A percentile compares a stretch with the other conserved stretches of the same genome.
These are phyloP conservation scores for Lactifluus piperatus DNA, from an alignment of 768 basidiomycete species.

Conservation along the genomic window DNA sequence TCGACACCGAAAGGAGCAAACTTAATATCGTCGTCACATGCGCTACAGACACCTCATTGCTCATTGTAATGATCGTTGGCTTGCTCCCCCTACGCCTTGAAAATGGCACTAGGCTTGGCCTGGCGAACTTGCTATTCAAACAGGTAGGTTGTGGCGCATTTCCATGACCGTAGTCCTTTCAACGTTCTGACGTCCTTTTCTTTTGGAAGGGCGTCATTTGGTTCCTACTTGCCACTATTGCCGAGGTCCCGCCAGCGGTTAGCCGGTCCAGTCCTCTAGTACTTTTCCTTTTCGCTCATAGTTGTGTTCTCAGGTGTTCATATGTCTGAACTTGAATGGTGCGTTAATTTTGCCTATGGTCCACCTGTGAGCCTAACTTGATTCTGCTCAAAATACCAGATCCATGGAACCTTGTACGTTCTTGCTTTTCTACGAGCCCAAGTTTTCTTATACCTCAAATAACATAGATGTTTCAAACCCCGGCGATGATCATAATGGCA, in stretches of 20 bases:
- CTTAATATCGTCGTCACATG: not conserved
- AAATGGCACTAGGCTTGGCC: not conserved
- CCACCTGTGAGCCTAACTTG: too few relatives aligned
- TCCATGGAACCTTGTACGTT: not conserved
- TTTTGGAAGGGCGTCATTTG: not conserved
- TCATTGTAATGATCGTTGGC: constrained; percentile 1
- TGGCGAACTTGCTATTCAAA: not conserved
- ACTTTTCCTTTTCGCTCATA: not conserved
- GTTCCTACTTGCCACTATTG: not conserved
- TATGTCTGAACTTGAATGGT: constrained; percentile 1
- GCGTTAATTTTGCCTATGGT: not conserved
- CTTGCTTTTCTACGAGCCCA: not conserved
- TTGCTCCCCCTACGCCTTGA: not conserved
- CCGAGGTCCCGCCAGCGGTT: not conserved
- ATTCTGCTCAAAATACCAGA: not conserved
- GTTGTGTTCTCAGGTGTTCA: not conserved
- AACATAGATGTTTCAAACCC: not conserved
- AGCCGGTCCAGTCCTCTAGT: not conserved
- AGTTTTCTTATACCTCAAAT: not conserved
- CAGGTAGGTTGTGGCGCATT: not conserved
- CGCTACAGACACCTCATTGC: not conserved
- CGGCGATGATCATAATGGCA: not conserved
- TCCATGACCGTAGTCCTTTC: not conserved
- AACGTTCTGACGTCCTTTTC: not conserved
- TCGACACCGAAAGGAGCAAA: not conserved